Conservation (phyloP, 495 filamentous ascomycete species). For the Glonium stellatum region DNA sequence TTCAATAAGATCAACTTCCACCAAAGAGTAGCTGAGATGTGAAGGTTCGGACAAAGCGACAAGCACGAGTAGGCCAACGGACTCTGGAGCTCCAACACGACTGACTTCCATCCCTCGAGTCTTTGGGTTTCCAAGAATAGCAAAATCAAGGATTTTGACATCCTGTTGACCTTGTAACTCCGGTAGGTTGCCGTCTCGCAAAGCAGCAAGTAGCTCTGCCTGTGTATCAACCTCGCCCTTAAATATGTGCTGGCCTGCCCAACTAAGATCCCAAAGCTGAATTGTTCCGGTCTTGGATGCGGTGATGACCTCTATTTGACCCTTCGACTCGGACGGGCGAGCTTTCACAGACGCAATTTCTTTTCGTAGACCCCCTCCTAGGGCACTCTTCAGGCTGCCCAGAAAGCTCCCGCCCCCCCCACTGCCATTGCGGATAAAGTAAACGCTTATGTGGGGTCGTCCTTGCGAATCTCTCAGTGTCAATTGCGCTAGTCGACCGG, state of each 20-base stretch:
- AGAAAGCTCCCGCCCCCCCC: conserved; percentile 58
- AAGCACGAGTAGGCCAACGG: conserved; percentile 22
- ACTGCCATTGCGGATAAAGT: conserved; percentile 60
- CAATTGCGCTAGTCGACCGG: conserved; percentile 77
- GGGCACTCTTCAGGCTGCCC: conserved; percentile 47
- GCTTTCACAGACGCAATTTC: conserved; percentile 72
- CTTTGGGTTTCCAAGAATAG: conserved; percentile 30
- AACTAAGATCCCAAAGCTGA: conserved; percentile 79
- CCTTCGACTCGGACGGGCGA: conserved; percentile 59
- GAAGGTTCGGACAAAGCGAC: conserved; percentile 18
- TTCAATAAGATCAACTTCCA: conserved; percentile 34
- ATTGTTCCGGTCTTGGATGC: conserved; percentile 66
- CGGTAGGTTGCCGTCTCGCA: conserved; percentile 11
- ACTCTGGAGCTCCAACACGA: conserved; percentile 14
- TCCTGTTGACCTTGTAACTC: conserved; percentile 20
- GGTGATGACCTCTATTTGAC: conserved; percentile 77
- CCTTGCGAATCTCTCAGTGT: conserved; percentile 79
- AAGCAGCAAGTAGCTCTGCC: conserved; percentile 34
- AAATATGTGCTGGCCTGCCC: conserved; percentile 60
- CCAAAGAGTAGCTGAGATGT: conserved; percentile 32
- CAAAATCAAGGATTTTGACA: conserved; percentile 44
- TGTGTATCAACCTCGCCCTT: conserved; percentile 48
- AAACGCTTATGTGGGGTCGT: conserved; percentile 65
- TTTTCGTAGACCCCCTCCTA: conserved; percentile 55
- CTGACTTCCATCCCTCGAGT: conserved; percentile 27